Percentiles rank a stretch among this genome's conserved stretches.
Conservation (phyloP, 2,329 filamentous ascomycete genomes). For the Hypomyces rosellus region DNA sequence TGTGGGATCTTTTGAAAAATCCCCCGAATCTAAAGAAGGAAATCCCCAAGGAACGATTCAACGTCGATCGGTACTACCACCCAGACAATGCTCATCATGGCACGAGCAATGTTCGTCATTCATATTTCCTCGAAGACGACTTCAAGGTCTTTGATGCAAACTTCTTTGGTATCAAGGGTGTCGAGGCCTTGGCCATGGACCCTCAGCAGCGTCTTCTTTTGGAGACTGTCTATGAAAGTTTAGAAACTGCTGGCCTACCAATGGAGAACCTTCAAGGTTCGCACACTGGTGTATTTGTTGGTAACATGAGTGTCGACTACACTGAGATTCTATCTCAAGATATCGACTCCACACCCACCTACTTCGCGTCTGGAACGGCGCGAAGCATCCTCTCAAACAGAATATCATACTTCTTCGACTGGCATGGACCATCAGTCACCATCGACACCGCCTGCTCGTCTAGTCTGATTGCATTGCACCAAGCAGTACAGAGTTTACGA, state of each 20-base stretch:
- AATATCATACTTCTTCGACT: constrained; percentile 42
- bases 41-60: constrained; percentile 33
- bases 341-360: constrained; percentile 25
- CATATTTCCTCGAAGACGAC: constrained; percentile 30
- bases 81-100: constrained; percentile 34
- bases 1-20: constrained; percentile 35
- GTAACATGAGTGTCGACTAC: constrained; percentile 30
- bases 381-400: constrained; percentile 37
- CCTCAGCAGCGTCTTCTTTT: constrained; percentile 21
- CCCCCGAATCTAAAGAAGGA: constrained; percentile 30
- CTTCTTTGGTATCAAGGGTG: constrained; percentile 18
- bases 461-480: constrained; percentile 40
- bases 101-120: constrained; percentile 17
- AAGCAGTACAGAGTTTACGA: constrained; percentile 23
- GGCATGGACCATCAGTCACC: constrained; percentile 40
- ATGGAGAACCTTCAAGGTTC: constrained; percentile 16
- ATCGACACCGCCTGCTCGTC: constrained; percentile 47
- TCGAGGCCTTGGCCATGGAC: constrained; percentile 12
- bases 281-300: constrained; percentile 31
- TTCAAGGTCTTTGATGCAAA: constrained; percentile 33
- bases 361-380: constrained; percentile 37
- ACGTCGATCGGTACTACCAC: constrained; percentile 37
- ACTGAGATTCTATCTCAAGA: constrained; percentile 25
- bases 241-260: constrained; percentile 28
- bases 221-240: constrained; percentile 34